These are phyloP conservation scores for Vicia sativa DNA, from an alignment of 306 rosid species.

Conservation along the genomic window DNA sequence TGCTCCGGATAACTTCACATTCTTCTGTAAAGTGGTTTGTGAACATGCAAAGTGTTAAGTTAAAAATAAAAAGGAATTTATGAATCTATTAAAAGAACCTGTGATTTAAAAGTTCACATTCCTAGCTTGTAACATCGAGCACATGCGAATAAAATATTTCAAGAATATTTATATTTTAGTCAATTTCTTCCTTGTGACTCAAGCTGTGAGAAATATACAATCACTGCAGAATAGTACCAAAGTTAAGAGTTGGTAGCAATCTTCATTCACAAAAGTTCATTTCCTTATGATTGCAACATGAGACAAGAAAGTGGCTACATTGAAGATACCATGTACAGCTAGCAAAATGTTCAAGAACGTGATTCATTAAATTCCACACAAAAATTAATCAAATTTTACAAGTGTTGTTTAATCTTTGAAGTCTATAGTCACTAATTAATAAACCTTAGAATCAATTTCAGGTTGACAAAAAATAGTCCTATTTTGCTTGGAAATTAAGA, in stretches of 20 bases:
- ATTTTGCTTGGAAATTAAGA: too few relatives aligned
- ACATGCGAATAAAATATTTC: slow-evolving; percentile 32
- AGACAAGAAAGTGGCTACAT: slow-evolving; percentile 7
- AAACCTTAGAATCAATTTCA: too few relatives aligned
- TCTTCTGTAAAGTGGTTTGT: slow-evolving; percentile 23
- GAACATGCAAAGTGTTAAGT: not conserved
- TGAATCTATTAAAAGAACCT: slow-evolving; percentile 33
- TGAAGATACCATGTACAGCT: slow-evolving; percentile 1
- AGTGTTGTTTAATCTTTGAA: too few relatives aligned
- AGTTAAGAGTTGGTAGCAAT: slow-evolving; percentile 13
- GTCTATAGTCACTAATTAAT: too few relatives aligned
- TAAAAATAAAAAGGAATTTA: slow-evolving; percentile 20
- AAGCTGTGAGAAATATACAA: slow-evolving; percentile 37
- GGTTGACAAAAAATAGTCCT: too few relatives aligned
- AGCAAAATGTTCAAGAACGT: not conserved
- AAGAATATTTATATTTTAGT: slow-evolving; percentile 17
- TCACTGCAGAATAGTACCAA: slow-evolving; percentile 27
- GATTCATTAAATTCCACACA: too few relatives aligned
- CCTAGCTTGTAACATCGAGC: slow-evolving; percentile 10
- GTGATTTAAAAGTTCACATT: slow-evolving; percentile 34
- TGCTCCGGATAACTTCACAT: slow-evolving; percentile 29
- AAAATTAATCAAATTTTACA: too few relatives aligned
- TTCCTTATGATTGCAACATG: slow-evolving; percentile 27
- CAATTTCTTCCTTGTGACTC: slow-evolving; percentile 38
- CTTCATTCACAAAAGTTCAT: slow-evolving; percentile 2